These are phyloP conservation scores for Hypoxylon fuscum DNA, from an alignment of 495 filamentous ascomycete genomes.

Conservation along the genomic window DNA sequence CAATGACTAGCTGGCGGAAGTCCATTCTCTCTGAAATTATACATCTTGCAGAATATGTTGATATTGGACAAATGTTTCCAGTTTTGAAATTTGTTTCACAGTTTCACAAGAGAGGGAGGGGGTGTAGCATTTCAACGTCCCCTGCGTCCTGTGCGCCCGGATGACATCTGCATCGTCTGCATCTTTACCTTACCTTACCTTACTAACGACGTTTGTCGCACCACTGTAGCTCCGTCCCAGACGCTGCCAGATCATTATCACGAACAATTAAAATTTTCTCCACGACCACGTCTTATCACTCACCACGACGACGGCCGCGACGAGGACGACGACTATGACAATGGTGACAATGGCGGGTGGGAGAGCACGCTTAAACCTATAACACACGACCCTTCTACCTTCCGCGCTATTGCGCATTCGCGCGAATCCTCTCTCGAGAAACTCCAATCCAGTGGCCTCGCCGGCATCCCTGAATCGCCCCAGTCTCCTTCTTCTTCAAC, in stretches of 20 bases:
- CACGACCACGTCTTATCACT: constrained; percentile 53
- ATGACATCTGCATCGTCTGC: constrained; percentile 16
- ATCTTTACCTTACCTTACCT: too few relatives aligned
- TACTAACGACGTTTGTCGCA: constrained; percentile 40
- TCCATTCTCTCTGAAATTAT: neutral
- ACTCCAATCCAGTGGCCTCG: constrained; percentile 56
- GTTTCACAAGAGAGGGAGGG: constrained; percentile 37
- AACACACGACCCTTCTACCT: constrained; percentile 45
- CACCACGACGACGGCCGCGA: constrained; percentile 53
- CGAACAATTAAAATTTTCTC: constrained; percentile 55
- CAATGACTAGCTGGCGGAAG: neutral
- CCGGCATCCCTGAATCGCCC: constrained; percentile 52
- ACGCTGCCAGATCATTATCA: constrained; percentile 58
- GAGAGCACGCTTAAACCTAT: constrained; percentile 53
- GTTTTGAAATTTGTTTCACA: constrained; percentile 34
- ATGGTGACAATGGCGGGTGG: constrained; percentile 45
- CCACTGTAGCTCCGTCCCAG: constrained; percentile 59
- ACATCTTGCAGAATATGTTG: constrained; percentile 1
- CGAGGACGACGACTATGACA: constrained; percentile 49
- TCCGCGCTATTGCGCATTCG: constrained; percentile 55
- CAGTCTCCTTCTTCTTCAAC: constrained; percentile 39
- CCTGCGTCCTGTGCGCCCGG: constrained; percentile 17
- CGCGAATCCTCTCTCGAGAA: constrained; percentile 61
- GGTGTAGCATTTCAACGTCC: constrained; percentile 19
- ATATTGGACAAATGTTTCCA: constrained; percentile 30